Percentiles rank a stretch among this genome's conserved stretches.
phyloP scores from a whole-genome alignment of 176 grass and related monocot genomes.

The Alloteropsis semialata region DNA sequence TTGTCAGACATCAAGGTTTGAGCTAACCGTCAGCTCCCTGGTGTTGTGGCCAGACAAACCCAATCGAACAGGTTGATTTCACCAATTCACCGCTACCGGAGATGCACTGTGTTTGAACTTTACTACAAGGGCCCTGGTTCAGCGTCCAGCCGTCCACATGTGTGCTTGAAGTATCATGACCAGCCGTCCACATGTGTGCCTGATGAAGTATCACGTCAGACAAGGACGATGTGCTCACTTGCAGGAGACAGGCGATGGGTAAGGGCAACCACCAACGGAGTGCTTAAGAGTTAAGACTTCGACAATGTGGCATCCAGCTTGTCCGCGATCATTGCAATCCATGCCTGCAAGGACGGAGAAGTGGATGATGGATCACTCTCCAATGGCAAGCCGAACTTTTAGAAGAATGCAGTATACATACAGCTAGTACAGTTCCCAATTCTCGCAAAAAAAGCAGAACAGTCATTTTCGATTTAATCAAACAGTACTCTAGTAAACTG shows the following conservation, averaged over 20 bases:
- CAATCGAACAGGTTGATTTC: neutral
- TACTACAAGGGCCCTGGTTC: neutral
- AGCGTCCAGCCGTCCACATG: neutral
- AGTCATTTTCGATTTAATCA: neutral
- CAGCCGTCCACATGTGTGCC: neutral
- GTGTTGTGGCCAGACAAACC: neutral
- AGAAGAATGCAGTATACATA: neutral
- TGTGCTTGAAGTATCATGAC: too few relatives aligned
- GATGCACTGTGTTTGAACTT: neutral
- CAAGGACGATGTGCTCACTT: neutral
- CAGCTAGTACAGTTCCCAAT: neutral
- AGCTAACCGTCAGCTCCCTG: neutral
- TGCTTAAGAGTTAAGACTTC: conserved; percentile 38
- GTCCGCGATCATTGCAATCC: conserved; percentile 81
- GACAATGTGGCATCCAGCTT: conserved; percentile 85
- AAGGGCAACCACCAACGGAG: too few relatives aligned
- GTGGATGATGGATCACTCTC: neutral
- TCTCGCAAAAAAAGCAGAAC: neutral
- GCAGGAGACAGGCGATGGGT: neutral
- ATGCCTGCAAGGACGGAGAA: conserved; percentile 68
- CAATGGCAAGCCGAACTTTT: neutral
- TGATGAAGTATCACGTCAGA: neutral
- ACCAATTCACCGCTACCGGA: neutral
- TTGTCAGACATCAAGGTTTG: neutral
- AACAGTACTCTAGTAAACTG: neutral